Evolutionary conservation across 768 basidiomycete species (phyloP), one percentile per base, ranked within the genome.

Genomic region (Mycena floridula): DNA sequence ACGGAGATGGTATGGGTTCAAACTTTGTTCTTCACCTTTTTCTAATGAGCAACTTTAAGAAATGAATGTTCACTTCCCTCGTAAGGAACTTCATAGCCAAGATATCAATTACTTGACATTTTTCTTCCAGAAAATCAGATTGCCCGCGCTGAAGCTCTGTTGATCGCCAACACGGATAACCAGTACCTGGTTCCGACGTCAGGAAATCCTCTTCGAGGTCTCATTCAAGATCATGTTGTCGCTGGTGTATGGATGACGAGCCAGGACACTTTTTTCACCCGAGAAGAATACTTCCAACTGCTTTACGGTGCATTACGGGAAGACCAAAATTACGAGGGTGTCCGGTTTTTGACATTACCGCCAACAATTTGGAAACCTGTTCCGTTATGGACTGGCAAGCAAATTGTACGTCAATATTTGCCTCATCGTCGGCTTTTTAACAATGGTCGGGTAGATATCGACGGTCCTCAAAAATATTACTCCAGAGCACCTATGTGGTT

Each of bases 11-110:
- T 84, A 49, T 55, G 74, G 26, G 36, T 15, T n/a, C n/a, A n/a
- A n/a, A n/a, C 36, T 25, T 27, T 25, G 8, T 44, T 36, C 16
- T 24, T 45, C 7, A 21, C 26, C 40, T 26, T 11, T 47, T 46
- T 25, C 21, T 23, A 28, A 47, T 32, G 45, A 38, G 47, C n/a
- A 52, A 52, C 44, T 44, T 21, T 50, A 51, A 91, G 95, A 99
- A 63, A 99, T 99, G 95, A 99, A 99, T 66, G 92, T 99, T 40
- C 96, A 99, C 69, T 99, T 99, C 55, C 94, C 96, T 54, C 95
- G 91, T 90, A 63, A 67, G 89, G 11, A 28, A 37, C 37, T 6
- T 37, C 37, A 39, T 24, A 27, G 25, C 25, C 13, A 23, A 15
- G 9, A 2, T 12, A 32, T 9, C 9, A 32, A 39, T 2, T 7